These are phyloP conservation scores for Pythium guiyangense DNA, from an alignment of 352 stramenopile genomes.

Conservation along the genomic window DNA sequence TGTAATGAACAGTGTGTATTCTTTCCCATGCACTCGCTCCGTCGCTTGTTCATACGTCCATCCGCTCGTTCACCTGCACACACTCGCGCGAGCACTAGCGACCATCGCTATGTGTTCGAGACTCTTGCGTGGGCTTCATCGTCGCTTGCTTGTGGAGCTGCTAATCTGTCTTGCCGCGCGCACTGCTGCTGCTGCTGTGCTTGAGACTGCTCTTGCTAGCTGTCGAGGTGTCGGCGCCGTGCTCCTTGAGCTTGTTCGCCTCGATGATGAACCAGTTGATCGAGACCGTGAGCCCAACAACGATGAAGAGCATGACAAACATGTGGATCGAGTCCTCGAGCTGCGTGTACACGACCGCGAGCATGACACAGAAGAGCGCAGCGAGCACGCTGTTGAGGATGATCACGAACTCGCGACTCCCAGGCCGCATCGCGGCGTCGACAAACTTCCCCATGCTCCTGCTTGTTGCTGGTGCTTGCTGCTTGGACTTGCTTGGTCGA, in stretches of 20 bases:
- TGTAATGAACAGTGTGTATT: too few species aligned
- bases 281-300: slow-evolving; percentile 70
- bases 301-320: slow-evolving; percentile 82
- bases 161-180: slow-evolving; percentile 59
- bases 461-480: neutral
- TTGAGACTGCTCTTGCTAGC: neutral
- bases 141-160: neutral
- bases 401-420: slow-evolving; percentile 72
- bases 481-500: too few species aligned
- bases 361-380: slow-evolving; percentile 70
- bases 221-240: slow-evolving; percentile 9
- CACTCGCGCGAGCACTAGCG: too few species aligned
- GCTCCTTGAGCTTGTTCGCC: slow-evolving; percentile 55
- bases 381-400: slow-evolving; percentile 64
- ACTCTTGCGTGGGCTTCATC: neutral
- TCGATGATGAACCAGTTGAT: slow-evolving; percentile 88
- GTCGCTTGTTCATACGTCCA: too few species aligned
- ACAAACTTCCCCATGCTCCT: slow-evolving; percentile 28
- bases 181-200: slow-evolving; percentile 1
- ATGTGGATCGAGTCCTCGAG: slow-evolving; percentile 80
- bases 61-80: too few species aligned
- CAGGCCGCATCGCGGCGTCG: slow-evolving; percentile 51
- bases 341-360: slow-evolving; percentile 71
- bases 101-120: too few species aligned
- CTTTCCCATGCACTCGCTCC: too few species aligned